Evolutionary conservation across 805 yeast genomes (phyloP).

Genomic region (Hanseniaspora taiwanica): DNA sequence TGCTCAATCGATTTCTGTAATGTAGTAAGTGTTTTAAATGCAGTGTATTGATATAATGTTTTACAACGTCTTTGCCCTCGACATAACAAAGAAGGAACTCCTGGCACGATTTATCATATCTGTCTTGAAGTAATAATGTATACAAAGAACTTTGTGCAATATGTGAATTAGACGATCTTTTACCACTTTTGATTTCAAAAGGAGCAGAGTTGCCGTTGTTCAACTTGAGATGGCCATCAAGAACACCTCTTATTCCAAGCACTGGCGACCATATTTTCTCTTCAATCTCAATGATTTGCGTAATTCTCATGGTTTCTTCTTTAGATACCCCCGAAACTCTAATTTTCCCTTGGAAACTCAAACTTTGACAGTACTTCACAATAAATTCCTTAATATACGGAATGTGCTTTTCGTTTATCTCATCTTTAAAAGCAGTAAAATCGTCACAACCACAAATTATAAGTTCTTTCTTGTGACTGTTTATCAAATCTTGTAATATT

Average conservation of each 20-base stretch:
- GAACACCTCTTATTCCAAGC: conserved; percentile 78
- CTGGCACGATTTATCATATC: conserved; percentile 57
- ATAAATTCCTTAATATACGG: conserved; percentile 43
- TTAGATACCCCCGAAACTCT: conserved; percentile 11
- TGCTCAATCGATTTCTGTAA: conserved; percentile 58
- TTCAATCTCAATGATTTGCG: conserved; percentile 68
- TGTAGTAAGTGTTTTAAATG: conserved; percentile 61
- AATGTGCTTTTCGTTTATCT: conserved; percentile 33
- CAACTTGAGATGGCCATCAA: conserved; percentile 77
- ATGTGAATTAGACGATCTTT: conserved; percentile 46
- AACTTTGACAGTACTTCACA: conserved; percentile 27
- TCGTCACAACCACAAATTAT: conserved; percentile 30
- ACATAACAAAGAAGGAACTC: conserved; percentile 67
- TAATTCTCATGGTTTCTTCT: conserved; percentile 33
- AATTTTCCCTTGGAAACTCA: conserved; percentile 16
- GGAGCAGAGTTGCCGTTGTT: conserved; percentile 51
- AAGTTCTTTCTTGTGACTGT: conserved; percentile 1
- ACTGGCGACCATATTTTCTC: conserved; percentile 87
- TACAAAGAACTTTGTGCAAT: conserved; percentile 81
- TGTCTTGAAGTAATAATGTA: conserved; percentile 62
- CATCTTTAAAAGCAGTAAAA: conserved; percentile 28
- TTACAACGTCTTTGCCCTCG: conserved; percentile 39
- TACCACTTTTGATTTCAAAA: conserved; percentile 84
- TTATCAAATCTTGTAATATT: conserved; percentile 15
- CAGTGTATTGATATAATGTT: conserved; percentile 36